Evolutionary conservation across 176 grass and related monocot genomes (phyloP), one percentile per base, ranked within the genome.

Genomic region (Secale cereale): DNA sequence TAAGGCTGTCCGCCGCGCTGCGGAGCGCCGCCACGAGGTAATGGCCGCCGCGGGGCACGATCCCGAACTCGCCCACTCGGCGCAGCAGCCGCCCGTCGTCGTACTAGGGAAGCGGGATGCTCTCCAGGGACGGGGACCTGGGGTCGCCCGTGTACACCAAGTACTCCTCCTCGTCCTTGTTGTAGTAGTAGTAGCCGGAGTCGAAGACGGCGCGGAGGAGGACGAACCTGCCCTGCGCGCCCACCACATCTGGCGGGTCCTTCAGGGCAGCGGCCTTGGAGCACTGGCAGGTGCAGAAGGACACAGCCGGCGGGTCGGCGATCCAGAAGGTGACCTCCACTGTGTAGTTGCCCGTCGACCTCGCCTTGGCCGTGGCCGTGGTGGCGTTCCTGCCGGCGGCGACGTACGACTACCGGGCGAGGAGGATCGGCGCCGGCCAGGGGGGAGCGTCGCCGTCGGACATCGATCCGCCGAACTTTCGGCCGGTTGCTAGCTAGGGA

Each of bases 271-370:
- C 8, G 65, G 1, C 59, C 59, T 25, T 39, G 68, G n/a, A 70
- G 68, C 19, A 69, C 8, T 69, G 32, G 32, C 20, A 69, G 0
- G 66, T 69, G 66, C 20, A 69, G 32, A 69, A 69, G 66, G 66
- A 69, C 32, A 69, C 66, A 19, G 32, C 66, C 66, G 66, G 66
- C 3, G 32, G 19, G 66, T 69, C 66, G 1, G 66, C 32, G 66
- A 69, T 69, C 66, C 66, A 69, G 66, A 69, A 69, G 66, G 66
- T 37, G 19, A 69, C 32, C 66, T 69, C 66, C 66, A 69, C 66
- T 9, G 66, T 37, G 1, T 69, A 35, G 22, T 40, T 70, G 35
- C 19, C 35, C 9, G 12, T 14, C 41, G 41, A 45, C 41, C 68
- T 70, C 68, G 35, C 37, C 23, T 40, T 70, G 68, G 35, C 35